phyloP scores from a whole-genome alignment of 805 yeast genomes.

The Candida suzukii region DNA sequence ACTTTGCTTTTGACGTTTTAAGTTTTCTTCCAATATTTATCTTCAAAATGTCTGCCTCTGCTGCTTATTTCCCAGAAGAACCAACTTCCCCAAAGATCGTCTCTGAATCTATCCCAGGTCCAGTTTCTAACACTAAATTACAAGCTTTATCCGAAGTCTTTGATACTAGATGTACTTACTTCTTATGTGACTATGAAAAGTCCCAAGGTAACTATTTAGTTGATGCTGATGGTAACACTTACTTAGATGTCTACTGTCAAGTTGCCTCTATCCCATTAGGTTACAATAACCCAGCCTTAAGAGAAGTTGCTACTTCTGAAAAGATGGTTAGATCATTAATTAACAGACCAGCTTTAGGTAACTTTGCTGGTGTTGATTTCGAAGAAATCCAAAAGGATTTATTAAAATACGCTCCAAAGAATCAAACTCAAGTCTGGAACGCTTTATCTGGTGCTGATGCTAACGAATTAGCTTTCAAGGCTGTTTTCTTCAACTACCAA shows the following conservation, averaged over 20 bases:
- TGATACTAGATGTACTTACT: conserved; percentile 69
- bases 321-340: conserved; percentile 67
- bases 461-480: conserved; percentile 83
- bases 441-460: conserved; percentile 86
- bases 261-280: conserved; percentile 83
- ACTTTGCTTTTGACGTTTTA: neutral
- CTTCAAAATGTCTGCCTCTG: conserved; percentile 33
- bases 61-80: conserved; percentile 68
- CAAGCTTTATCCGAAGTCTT: conserved; percentile 52
- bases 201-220: conserved; percentile 74
- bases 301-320: conserved; percentile 60
- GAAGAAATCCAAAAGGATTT: conserved; percentile 47
- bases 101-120: conserved; percentile 70
- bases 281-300: conserved; percentile 74
- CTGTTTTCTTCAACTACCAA: conserved; percentile 79
- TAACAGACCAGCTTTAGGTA: conserved; percentile 81
- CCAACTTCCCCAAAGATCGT: conserved; percentile 62
- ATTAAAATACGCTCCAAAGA: conserved; percentile 71
- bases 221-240: conserved; percentile 72
- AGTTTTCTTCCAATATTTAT: neutral
- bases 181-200: conserved; percentile 68
- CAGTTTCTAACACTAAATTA: conserved; percentile 48
- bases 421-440: conserved; percentile 69
- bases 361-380: conserved; percentile 66
- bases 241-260: conserved; percentile 75